Evolutionary conservation across 2,329 filamentous ascomycete genomes (phyloP), one percentile per base, ranked within the genome.

Genomic region (Trichoderma polysporum): DNA sequence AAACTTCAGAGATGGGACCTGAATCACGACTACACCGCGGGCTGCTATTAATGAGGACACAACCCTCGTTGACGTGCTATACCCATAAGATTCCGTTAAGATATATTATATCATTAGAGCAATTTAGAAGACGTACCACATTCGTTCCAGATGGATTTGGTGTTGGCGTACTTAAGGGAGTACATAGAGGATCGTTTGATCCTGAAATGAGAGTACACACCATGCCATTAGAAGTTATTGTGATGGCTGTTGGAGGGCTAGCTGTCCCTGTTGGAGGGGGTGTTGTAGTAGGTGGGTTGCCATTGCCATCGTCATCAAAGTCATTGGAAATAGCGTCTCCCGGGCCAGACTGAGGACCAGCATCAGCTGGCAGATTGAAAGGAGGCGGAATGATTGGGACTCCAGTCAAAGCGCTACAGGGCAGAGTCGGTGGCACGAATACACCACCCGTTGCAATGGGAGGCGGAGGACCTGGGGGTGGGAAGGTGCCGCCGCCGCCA

Each of bases 131-230:
- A 66, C 66, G 65, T 59, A 69, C 68, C 3, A 69, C 61, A 13
- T 69, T 69, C 45, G 68, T 69, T 13, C 68, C 68, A 29, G n/a
- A 66, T 39, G 66, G 66, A 19, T 68, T 69, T 1, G 68, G 56
- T 13, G 57, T 66, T 1, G 64, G 63, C 2, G 50, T 61, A 31
- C 31, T 37, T 2, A 68, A 22, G 2, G 67, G 67, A 10, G 10
- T n/a, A 13, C 67, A 68, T 4, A 45, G 29, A 13, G 67, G 63
- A n/a, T 66, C 19, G 33, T 58, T 47, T 8, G 67, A 68, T n/a
- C 67, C 67, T 41, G 50, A 37, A 19, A 68, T 35, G 22, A 66
- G 33, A 1, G 29, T 33, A 15, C 67, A 68, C 1, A 68, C 33
- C 63, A 63, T 66, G 12, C 63, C 67, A 19, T 66, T 35, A 33